Base-by-base conservation (phyloP, 2,329 filamentous ascomycete genomes). In the Aspergillus sojae region DNA sequence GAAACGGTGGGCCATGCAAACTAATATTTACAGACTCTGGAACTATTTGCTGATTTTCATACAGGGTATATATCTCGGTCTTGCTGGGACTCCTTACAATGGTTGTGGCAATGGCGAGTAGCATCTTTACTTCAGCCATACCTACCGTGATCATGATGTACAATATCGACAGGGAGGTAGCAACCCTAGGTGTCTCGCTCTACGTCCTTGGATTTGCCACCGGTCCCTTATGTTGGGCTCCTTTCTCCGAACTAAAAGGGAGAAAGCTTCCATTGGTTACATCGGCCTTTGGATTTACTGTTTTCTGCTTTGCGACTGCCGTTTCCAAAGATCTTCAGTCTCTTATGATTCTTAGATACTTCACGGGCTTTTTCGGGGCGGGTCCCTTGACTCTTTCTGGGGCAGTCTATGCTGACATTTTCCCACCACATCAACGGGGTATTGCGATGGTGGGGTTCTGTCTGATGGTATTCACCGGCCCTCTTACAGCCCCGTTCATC, bases 241-340 rank as follows among this genome's bases (percentile, higher is more conserved):
- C 46, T 14, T 28, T 50, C 26, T 50, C 46, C 3, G 46, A 50
- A 67, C 71, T 79, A 0, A 78, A 79, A 62, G 81, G 81, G 2
- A 74, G 81, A 34, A 78, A 78, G 61, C 69, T 74, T 65, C 77
- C 76, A 6, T 75, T 82, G 61, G 68, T 80, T 5, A 73, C 77
- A 9, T 72, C 77, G 11, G 72, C 81, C 52, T 70, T 78, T 32
- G 67, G 75, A 2, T 74, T 82, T n/a, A 78, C 68, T 1, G 60
- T 81, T 3, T 82, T 82, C 68, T 78, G 75, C 19, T 78, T 82
- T 43, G 79, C 76, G 4, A 76, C 76, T 0, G 81, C 80, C 2
- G 75, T 69, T n/a, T 77, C 73, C 61, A 71, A 74, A 61, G 76
- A 74, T 54, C 68, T 78, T 5, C 71, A 73, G 19, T 71, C 72